Percentiles rank a stretch among this genome's conserved stretches.
phyloP scores from a whole-genome alignment of 1,284 basidiomycete species.

The Pholiota adiposa region DNA sequence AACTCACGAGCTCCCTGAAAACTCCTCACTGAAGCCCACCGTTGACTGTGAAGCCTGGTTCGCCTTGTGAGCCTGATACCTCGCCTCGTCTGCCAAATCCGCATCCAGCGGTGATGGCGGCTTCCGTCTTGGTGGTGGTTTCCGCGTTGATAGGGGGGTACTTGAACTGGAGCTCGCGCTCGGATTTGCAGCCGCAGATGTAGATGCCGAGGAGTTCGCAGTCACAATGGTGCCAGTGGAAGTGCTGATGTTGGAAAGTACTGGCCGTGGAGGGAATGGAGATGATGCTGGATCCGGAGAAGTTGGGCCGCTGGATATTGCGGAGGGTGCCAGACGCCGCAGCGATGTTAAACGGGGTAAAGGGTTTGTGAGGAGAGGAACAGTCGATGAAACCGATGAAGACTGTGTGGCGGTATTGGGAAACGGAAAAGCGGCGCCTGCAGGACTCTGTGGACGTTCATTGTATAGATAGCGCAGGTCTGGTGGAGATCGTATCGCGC shows the following conservation, averaged over 20 bases:
- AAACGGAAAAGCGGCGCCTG: slow-evolving; percentile 16
- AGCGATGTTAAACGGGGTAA: slow-evolving; percentile 48
- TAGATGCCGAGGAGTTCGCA: not conserved
- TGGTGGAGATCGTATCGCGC: slow-evolving; percentile 40
- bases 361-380: slow-evolving; percentile 39
- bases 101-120: slow-evolving; percentile 17
- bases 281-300: slow-evolving; percentile 6
- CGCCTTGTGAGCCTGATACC: slow-evolving; percentile 9
- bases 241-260: slow-evolving; percentile 1
- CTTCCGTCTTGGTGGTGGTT: slow-evolving; percentile 14
- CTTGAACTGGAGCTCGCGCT: slow-evolving; percentile 18
- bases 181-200: not conserved
- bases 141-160: slow-evolving; percentile 6
- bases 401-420: no score
- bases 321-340: slow-evolving; percentile 14
- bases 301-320: no score
- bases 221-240: not conserved
- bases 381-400: no score
- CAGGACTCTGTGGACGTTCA: slow-evolving; percentile 40
- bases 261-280: not conserved
- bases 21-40: slow-evolving; percentile 15
- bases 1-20: slow-evolving; percentile 19
- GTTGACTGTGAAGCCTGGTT: slow-evolving; percentile 18
- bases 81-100: slow-evolving; percentile 4
- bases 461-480: slow-evolving; percentile 33